Conservation (phyloP, 805 yeast genomes). For the Cyberlindnera euphorbiiphila region DNA sequence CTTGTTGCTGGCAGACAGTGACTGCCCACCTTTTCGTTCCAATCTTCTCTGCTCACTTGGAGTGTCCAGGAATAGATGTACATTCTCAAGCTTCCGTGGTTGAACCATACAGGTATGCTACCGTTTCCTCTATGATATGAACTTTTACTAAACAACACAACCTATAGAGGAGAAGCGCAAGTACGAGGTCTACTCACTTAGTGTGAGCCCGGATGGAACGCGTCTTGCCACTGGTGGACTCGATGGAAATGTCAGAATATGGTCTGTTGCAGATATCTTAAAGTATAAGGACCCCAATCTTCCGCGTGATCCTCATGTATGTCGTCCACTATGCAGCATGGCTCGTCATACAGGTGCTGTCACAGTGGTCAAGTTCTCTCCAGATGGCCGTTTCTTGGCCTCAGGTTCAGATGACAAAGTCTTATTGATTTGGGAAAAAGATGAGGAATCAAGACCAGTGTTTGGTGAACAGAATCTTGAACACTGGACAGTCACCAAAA, state of each 20-base stretch:
- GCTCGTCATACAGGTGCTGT: slow-evolving; percentile 96
- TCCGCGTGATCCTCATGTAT: slow-evolving; percentile 27
- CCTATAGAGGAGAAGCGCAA: slow-evolving; percentile 66
- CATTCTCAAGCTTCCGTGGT: slow-evolving; percentile 68
- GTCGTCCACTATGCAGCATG: slow-evolving; percentile 80
- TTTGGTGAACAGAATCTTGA: slow-evolving; percentile 81
- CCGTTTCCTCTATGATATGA: no score
- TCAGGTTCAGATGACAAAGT: slow-evolving; percentile 95
- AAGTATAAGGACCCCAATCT: slow-evolving; percentile 30
- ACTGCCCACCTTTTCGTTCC: no score
- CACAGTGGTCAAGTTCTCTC: slow-evolving; percentile 88
- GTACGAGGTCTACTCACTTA: slow-evolving; percentile 82
- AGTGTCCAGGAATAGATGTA: no score
- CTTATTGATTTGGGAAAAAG: slow-evolving; percentile 88
- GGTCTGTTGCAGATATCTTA: slow-evolving; percentile 64
- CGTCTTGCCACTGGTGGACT: slow-evolving; percentile 91
- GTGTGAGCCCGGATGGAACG: slow-evolving; percentile 76
- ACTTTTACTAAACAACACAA: slow-evolving; percentile 7
- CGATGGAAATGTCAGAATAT: slow-evolving; percentile 87
- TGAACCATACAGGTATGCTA: slow-evolving; percentile 52
- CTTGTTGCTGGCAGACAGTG: no score
- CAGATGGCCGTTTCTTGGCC: slow-evolving; percentile 86
- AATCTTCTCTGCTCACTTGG: no score
- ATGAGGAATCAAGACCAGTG: slow-evolving; percentile 54
- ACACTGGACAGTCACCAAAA: slow-evolving; percentile 90